Percentiles rank a stretch among this genome's conserved stretches.
These are phyloP conservation scores for Naganishia sp. DNA, from an alignment of 1,284 basidiomycete species.

Conservation along the genomic window DNA sequence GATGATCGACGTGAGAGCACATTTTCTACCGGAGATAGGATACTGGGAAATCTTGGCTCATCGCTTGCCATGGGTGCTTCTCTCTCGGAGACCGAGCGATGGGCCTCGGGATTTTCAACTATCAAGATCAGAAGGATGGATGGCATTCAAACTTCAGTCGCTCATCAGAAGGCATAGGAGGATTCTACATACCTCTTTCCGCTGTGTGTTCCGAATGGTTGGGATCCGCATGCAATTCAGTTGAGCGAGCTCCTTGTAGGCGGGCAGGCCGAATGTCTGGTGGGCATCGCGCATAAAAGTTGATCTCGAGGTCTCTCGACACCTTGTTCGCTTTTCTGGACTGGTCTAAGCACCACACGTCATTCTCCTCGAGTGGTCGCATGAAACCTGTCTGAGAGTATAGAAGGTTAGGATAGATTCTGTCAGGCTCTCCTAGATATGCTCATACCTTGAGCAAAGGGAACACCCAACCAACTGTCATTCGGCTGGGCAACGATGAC, in stretches of 20 bases:
- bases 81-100: too few species aligned
- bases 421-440: not conserved
- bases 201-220: not conserved
- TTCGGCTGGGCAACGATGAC: not conserved
- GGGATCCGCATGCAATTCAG: not conserved
- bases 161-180: not conserved
- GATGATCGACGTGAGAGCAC: not conserved
- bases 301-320: conserved; percentile 11
- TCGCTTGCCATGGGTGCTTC: too few species aligned
- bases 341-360: conserved; percentile 28
- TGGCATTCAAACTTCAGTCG: not conserved
- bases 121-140: not conserved
- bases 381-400: conserved; percentile 8
- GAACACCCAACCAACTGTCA: not conserved
- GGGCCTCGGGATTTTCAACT: too few species aligned
- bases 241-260: not conserved
- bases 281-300: conserved; percentile 28
- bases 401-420: not conserved
- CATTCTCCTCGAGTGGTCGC: conserved; percentile 20
- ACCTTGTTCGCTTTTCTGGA: not conserved
- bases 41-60: too few species aligned
- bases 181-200: not conserved
- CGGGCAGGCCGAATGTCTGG: conserved; percentile 6
- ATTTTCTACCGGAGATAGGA: too few species aligned
- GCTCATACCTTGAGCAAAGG: not conserved